Conservation (phyloP, 108 stramenopile species). For the Nannochloropsis oceanica region DNA sequence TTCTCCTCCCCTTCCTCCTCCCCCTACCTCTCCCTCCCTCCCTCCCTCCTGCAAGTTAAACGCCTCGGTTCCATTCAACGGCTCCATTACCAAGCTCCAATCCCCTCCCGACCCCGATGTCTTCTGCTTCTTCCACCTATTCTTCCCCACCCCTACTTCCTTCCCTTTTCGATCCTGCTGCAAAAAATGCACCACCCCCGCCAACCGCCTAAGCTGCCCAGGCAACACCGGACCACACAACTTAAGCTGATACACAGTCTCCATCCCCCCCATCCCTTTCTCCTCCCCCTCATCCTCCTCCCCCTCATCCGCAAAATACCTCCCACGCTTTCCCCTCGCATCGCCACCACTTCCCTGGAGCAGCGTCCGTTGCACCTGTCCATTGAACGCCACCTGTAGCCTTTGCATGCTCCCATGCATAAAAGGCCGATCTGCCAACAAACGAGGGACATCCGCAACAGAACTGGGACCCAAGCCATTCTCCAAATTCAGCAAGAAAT, state of each 20-base stretch:
- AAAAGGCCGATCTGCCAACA: background rate
- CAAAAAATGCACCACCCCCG: background rate
- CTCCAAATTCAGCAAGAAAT: background rate
- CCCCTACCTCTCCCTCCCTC: too few species aligned
- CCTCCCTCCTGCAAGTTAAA: background rate
- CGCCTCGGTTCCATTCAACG: background rate
- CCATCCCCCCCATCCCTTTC: background rate
- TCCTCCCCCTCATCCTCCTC: background rate
- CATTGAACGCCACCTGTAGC: background rate
- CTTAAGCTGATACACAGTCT: background rate
- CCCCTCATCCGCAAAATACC: background rate
- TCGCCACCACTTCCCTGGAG: too few species aligned
- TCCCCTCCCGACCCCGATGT: background rate
- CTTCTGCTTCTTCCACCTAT: background rate
- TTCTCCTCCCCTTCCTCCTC: background rate
- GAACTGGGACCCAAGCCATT: background rate
- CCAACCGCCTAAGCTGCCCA: background rate
- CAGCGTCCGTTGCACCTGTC: background rate
- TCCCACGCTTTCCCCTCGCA: background rate
- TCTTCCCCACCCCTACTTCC: background rate
- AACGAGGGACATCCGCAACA: background rate
- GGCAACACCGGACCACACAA: background rate
- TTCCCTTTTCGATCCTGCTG: background rate
- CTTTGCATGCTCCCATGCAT: background rate
- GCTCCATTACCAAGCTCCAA: background rate